These are phyloP conservation scores for Parmelia sp. DNA, from an alignment of 495 filamentous ascomycete genomes.

Conservation along the genomic window DNA sequence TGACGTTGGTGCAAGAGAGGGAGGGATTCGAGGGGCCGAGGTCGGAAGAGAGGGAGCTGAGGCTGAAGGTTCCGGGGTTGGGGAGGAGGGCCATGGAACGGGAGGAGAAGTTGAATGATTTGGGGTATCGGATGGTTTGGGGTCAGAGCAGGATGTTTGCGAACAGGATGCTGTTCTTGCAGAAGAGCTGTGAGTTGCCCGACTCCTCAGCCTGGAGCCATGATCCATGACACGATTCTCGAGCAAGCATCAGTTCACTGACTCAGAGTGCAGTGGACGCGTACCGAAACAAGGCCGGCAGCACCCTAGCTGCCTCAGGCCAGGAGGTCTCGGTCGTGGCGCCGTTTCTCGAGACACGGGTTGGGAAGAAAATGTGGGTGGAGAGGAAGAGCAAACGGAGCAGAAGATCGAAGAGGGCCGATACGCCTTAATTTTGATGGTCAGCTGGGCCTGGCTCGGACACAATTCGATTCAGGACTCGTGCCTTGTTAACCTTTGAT, in stretches of 20 bases:
- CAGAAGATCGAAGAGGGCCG: background rate
- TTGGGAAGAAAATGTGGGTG: constrained; percentile 78
- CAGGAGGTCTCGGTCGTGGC: constrained; percentile 65
- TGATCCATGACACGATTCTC: no score
- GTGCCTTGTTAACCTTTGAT: no score
- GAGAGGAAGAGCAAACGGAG: constrained; percentile 44
- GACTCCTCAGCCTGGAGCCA: background rate
- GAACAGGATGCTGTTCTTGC: constrained; percentile 77
- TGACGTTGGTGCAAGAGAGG: constrained; percentile 65
- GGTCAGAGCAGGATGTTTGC: constrained; percentile 84
- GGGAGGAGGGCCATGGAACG: constrained; percentile 59
- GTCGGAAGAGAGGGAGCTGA: constrained; percentile 62
- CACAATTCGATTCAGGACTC: background rate
- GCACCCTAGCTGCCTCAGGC: constrained; percentile 65
- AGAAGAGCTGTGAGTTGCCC: constrained; percentile 74
- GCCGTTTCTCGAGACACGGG: constrained; percentile 81
- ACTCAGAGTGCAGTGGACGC: constrained; percentile 65
- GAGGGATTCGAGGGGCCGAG: no score
- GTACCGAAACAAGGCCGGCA: constrained; percentile 88
- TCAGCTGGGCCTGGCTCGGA: no score
- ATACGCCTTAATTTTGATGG: background rate
- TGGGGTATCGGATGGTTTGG: constrained; percentile 95
- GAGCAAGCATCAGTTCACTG: background rate
- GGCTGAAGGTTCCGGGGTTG: constrained; percentile 67
- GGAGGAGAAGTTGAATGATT: constrained; percentile 81